Base-by-base conservation (phyloP, 2,329 filamentous ascomycete genomes). In the Cladosporium phlei region DNA sequence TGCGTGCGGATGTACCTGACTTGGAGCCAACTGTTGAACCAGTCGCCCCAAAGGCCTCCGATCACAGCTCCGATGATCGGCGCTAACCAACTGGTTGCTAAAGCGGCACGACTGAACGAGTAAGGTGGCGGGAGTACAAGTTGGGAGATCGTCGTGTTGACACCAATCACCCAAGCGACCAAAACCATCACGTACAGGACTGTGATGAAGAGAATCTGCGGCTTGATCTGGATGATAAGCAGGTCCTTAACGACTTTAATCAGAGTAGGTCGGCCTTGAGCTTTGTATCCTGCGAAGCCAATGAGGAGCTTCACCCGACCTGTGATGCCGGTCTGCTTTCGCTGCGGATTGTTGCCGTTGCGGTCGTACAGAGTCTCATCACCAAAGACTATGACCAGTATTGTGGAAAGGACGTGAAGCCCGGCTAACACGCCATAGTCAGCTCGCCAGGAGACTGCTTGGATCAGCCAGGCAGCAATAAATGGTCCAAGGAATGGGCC, bases 21-120 rank as follows among this genome's bases (percentile, higher is more conserved):
- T 14, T 55, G 58, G 32, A 66, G 56, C 42, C 56, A 65, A 49
- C 66, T 63, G 48, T 66, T 66, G 55, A 66, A 65, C 53, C 59
- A 66, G 45, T 66, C 61, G 34, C 65, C 64, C 52, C 61, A 66
- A 25, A 57, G 24, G 47, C 65, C 62, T 14, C 61, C 63, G 14
- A 64, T 29, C 7, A 57, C 20, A 29, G 63, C 64, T 7, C 61
- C 65, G 22, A 67, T 56, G 33, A 66, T 61, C 3, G 65, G 64
- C 1, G 65, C 62, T 30, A 66, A 56, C 52, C 60, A 64, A n/a
- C 64, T 55, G 21, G 57, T 57, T 6, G 64, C 61, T 22, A 61
- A 49, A 9, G 56, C 55, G 32, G 53, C 38, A 27, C 48, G 29
- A 48, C 46, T 52, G 44, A 55, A 58, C 5, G 38, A 43, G 32